A percentile compares a stretch with the other conserved stretches of the same genome.
These are phyloP conservation scores for Piper longum DNA, from an alignment of 164 flowering plant species.

Conservation along the genomic window DNA sequence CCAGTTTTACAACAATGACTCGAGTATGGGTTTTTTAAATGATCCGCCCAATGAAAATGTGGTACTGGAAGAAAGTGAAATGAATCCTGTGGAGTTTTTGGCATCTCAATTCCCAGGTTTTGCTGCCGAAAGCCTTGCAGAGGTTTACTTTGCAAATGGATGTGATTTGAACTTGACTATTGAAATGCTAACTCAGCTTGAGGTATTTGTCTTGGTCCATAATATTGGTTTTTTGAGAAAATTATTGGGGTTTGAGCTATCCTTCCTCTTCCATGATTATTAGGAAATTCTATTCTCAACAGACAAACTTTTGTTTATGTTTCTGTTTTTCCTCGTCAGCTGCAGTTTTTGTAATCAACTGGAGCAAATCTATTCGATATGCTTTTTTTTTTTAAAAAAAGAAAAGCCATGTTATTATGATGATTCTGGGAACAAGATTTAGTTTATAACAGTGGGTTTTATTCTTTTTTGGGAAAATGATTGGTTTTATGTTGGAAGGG, in stretches of 20 bases:
- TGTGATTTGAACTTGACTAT: slow-evolving; percentile 78
- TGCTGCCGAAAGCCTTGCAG: slow-evolving; percentile 92
- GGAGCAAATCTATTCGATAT: no score
- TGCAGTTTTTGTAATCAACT: no score
- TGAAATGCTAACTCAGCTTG: slow-evolving; percentile 95
- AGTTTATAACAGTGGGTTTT: no score
- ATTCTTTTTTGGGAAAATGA: no score
- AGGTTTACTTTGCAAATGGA: slow-evolving; percentile 75
- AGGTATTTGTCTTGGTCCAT: slow-evolving; percentile 37
- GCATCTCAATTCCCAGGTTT: slow-evolving; percentile 87
- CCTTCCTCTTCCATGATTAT: not conserved
- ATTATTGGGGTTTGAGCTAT: not conserved
- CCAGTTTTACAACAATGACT: slow-evolving; percentile 27
- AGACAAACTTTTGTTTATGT: not conserved
- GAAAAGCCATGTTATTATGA: no score
- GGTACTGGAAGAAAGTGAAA: slow-evolving; percentile 30
- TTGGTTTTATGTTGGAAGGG: no score
- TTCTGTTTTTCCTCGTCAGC: no score
- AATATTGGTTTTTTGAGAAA: not conserved
- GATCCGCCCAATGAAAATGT: slow-evolving; percentile 36
- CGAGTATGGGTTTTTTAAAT: slow-evolving; percentile 33
- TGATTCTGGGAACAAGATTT: no score
- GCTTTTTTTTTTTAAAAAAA: no score
- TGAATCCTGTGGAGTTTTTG: slow-evolving; percentile 62
- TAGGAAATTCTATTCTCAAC: not conserved